Base-by-base conservation (phyloP, 2,329 filamentous ascomycete species). In the Aureobasidium pullulans region DNA sequence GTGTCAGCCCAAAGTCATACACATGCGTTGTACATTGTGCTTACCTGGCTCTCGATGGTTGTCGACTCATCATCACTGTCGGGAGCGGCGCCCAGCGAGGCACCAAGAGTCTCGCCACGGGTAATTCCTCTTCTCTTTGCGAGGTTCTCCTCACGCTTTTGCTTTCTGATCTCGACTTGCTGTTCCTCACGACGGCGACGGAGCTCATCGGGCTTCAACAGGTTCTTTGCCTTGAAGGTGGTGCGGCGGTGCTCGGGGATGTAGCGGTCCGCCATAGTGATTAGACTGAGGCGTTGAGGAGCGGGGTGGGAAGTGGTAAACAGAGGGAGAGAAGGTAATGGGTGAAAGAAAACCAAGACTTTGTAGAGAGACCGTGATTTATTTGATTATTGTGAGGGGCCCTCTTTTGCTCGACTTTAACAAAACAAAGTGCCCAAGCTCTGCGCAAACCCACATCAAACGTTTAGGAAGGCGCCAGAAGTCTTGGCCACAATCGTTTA, bases 191-290 rank as follows among this genome's bases (percentile, higher is more conserved):
- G 94, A 74, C 94, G 94, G 72, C 94, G 92, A 74, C 94, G 90
- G 66, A 99, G 87, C 81, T 99, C 94, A 76, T 99, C 94, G 70
- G 93, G 93, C 85, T 96, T 96, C 84, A 99, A 97, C 71, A 90
- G 90, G 78, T 90, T 93, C 84, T 96, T 96, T 59, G 94, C 94
- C 88, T 99, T 99, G 87, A 96, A 99, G 81, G 96, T 92, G 66
- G 90, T 96, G 74, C 94, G 92, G 76, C 94, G 91, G 82, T 99
- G 94, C 81, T 99, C 94, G 76, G 94, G 94, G 72, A 99, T 99
- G 81, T 96, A 99, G 72, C 94, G 90, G 77, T 99, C 94, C 76
- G 94, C 89, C 94, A 99, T 99, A 79, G 70, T 86, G 60, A 46
- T 10, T 39, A 32, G 43, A 36, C 34, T 44, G 44, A 13, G 43